Evolutionary conservation across 2,329 filamentous ascomycete species (phyloP).

Genomic region (Colletotrichum nymphaeae): DNA sequence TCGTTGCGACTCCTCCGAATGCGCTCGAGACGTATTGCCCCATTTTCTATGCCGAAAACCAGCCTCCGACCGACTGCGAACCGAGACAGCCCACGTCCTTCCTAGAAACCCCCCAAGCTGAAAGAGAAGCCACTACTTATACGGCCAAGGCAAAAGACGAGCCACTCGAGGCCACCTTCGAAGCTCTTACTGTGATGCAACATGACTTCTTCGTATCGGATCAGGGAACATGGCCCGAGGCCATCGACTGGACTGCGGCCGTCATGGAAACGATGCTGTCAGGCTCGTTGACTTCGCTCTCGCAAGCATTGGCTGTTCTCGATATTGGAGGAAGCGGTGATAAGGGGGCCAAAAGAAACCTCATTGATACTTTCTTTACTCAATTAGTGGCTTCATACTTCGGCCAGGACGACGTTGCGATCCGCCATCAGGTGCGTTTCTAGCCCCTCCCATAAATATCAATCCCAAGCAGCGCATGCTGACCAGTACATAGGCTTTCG

Average conservation of each 20-base stretch:
- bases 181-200: constrained; percentile 81
- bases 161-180: constrained; percentile 62
- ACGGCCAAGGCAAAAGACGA: constrained; percentile 31
- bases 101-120: constrained; percentile 5
- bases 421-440: constrained; percentile 67
- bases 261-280: constrained; percentile 85
- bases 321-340: constrained; percentile 48
- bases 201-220: constrained; percentile 80
- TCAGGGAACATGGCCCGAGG: constrained; percentile 83
- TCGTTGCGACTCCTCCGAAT: constrained; percentile 17
- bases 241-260: constrained; percentile 95
- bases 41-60: constrained; percentile 33
- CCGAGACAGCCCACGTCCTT: constrained; percentile 25
- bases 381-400: constrained; percentile 85
- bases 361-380: constrained; percentile 85
- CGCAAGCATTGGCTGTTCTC: constrained; percentile 62
- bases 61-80: constrained; percentile 29
- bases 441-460: not conserved
- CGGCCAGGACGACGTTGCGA: constrained; percentile 81
- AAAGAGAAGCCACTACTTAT: not conserved
- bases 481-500: constrained; percentile 73
- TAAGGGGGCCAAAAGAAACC: constrained; percentile 73
- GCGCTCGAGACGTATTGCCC: constrained; percentile 32
- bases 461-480: not conserved
- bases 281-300: constrained; percentile 77